Evolutionary conservation across 2,329 filamentous ascomycete genomes (phyloP).

Genomic region (Aureobasidium mangrovei): DNA sequence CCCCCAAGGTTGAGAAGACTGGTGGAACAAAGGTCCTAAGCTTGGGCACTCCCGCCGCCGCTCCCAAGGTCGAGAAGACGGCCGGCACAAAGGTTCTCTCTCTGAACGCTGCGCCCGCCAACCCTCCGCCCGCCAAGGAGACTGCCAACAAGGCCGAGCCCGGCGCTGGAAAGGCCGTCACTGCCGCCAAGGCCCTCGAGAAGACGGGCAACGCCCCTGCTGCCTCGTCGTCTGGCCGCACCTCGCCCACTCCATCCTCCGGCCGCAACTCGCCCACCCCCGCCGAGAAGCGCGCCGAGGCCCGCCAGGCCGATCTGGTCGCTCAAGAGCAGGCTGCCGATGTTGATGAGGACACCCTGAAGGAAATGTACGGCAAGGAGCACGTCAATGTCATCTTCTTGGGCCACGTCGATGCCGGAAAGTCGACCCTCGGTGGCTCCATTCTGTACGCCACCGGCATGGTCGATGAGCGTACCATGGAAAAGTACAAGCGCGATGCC

Average conservation of each 20-base stretch:
- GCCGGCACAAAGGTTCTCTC: constrained; percentile 62
- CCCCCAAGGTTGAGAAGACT: constrained; percentile 47
- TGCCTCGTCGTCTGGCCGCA: constrained; percentile 51
- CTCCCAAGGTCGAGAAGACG: constrained; percentile 45
- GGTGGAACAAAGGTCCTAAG: constrained; percentile 62
- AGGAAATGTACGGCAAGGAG: constrained; percentile 94
- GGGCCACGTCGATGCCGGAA: constrained; percentile 96
- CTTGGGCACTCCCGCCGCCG: constrained; percentile 39
- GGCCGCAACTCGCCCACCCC: constrained; percentile 66
- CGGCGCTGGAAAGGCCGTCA: constrained; percentile 73
- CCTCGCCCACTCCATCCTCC: constrained; percentile 73
- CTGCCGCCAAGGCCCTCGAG: constrained; percentile 81
- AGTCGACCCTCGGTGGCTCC: constrained; percentile 88
- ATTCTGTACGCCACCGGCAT: constrained; percentile 92
- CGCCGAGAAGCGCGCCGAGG: constrained; percentile 44
- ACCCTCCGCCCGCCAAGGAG: constrained; percentile 33
- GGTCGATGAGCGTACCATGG: constrained; percentile 98
- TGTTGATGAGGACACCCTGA: constrained; percentile 75
- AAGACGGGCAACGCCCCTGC: constrained; percentile 66
- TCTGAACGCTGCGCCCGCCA: constrained; percentile 39
- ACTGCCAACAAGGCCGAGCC: constrained; percentile 38
- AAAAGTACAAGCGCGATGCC: constrained; percentile 95
- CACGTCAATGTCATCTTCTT: constrained; percentile 95
- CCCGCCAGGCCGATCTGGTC: constrained; percentile 70
- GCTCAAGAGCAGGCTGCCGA: constrained; percentile 70